Base-by-base conservation (phyloP, 768 basidiomycete genomes). In the Trametes cinnabarina region DNA sequence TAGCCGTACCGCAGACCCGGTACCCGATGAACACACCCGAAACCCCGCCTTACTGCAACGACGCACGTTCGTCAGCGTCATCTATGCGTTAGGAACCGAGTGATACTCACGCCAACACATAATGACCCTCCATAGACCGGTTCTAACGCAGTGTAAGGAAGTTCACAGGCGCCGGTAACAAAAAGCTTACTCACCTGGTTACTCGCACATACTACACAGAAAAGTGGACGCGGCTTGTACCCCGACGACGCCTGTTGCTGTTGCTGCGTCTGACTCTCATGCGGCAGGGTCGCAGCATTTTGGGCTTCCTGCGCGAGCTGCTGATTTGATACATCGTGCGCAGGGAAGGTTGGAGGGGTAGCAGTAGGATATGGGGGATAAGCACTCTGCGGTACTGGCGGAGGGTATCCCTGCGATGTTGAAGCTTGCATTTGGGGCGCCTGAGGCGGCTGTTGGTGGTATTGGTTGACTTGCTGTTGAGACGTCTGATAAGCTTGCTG, bases 191-290 rank as follows among this genome's bases (percentile, higher is more conserved):
- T 59, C 71, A 91, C 95, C 78, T 98, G 93, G 69, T 99, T 99
- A 69, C 94, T 98, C n/a, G 97, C 96, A 70, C 97, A 99, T 30
- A 98, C 97, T 9, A 99, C 92, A 69, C 97, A 98, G 75, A 98
- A 98, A 44, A 97, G 69, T 2, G 92, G 93, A 11, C 90, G 79
- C 11, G 79, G 74, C 72, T 84, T 92, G 65, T 86, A 86, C 11
- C 32, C 51, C 1, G 62, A 53, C 20, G 58, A 23, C 19, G 41
- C 15, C 46, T 39, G 53, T 11, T 54, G 43, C 44, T 55, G 40
- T 34, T 52, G 49, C 9, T 58, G 28, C 10, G 44, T 23, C 4
- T 47, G 41, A 15, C 32, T 49, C n/a, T 57, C 58, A 11, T 57
- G 62, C 0, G 60, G 46, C 4, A 67, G 46, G 2, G 46, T 26